Evolutionary conservation across 2,329 filamentous ascomycete genomes (phyloP).

Genomic region (Colletotrichum cereale): DNA sequence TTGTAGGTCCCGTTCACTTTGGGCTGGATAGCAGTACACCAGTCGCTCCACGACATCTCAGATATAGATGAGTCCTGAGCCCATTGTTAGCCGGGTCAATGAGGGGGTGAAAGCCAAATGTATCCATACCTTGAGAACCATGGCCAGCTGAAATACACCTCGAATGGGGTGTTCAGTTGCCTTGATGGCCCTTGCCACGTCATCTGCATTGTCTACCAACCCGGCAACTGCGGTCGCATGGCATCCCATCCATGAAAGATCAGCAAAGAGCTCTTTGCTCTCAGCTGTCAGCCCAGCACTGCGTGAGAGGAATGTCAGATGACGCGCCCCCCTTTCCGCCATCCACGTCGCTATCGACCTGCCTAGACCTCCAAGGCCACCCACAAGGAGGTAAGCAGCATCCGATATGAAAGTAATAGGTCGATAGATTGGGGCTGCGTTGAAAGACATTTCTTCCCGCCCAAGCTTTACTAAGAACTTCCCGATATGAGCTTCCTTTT

Average conservation of each 20-base stretch:
- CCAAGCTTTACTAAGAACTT: conserved; percentile 55
- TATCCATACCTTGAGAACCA: conserved; percentile 46
- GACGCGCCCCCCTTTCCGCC: conserved; percentile 37
- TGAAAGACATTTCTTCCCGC: conserved; percentile 3
- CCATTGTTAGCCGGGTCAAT: too few species aligned
- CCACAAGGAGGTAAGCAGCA: conserved; percentile 17
- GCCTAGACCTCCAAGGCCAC: conserved; percentile 19
- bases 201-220: conserved; percentile 46
- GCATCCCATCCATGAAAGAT: conserved; percentile 30
- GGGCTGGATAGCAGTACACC: not conserved
- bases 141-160: conserved; percentile 52
- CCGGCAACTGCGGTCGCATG: conserved; percentile 1
- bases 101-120: too few species aligned
- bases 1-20: conserved; percentile 16
- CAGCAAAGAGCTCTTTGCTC: conserved; percentile 35
- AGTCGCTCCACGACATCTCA: conserved; percentile 1
- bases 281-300: conserved; percentile 12
- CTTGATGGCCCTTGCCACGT: conserved; percentile 42
- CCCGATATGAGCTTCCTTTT: conserved; percentile 57
- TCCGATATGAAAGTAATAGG: conserved; percentile 25
- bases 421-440: not conserved
- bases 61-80: not conserved
- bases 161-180: conserved; percentile 45
- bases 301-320: conserved; percentile 42
- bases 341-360: conserved; percentile 11